Conservation (phyloP, 495 filamentous ascomycete genomes). For the Podospora bellae-mahoneyi region DNA sequence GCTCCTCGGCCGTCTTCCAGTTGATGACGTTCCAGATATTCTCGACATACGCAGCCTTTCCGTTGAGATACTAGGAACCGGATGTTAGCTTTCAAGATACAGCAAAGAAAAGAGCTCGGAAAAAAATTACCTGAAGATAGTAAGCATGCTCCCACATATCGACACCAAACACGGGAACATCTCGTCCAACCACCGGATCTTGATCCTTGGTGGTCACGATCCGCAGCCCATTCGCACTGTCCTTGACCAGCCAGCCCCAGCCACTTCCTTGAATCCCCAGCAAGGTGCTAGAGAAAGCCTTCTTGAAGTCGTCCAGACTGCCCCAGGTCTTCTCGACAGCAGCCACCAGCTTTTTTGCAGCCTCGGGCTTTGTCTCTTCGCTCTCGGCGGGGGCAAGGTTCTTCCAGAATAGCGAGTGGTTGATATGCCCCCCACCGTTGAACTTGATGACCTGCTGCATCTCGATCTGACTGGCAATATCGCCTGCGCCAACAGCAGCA, state of each 20-base stretch:
- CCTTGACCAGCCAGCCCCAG: slow-evolving; percentile 90
- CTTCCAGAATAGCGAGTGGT: slow-evolving; percentile 92
- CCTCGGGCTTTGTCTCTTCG: slow-evolving; percentile 60
- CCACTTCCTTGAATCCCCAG: slow-evolving; percentile 55
- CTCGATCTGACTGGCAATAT: slow-evolving; percentile 61
- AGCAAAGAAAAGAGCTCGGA: slow-evolving; percentile 27
- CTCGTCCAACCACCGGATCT: slow-evolving; percentile 87
- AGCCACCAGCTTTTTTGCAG: slow-evolving; percentile 56
- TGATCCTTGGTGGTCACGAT: slow-evolving; percentile 88
- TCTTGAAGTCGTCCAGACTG: slow-evolving; percentile 67
- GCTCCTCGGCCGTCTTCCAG: slow-evolving; percentile 91
- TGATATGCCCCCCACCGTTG: slow-evolving; percentile 88
- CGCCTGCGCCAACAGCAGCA: slow-evolving; percentile 47
- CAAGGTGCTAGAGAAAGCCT: slow-evolving; percentile 71
- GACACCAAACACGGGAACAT: slow-evolving; percentile 81
- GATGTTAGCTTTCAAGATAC: slow-evolving; percentile 11
- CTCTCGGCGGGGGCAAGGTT: slow-evolving; percentile 71
- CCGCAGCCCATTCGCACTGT: slow-evolving; percentile 59
- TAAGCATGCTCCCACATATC: slow-evolving; percentile 87
- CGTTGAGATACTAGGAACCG: slow-evolving; percentile 71
- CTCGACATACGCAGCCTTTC: slow-evolving; percentile 94
- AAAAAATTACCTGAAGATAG: slow-evolving; percentile 84
- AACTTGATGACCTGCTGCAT: slow-evolving; percentile 80
- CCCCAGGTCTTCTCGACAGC: slow-evolving; percentile 65
- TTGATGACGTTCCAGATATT: slow-evolving; percentile 98